These are phyloP conservation scores for Suhomyces sp. DNA, from an alignment of 805 yeast species.

Conservation along the genomic window DNA sequence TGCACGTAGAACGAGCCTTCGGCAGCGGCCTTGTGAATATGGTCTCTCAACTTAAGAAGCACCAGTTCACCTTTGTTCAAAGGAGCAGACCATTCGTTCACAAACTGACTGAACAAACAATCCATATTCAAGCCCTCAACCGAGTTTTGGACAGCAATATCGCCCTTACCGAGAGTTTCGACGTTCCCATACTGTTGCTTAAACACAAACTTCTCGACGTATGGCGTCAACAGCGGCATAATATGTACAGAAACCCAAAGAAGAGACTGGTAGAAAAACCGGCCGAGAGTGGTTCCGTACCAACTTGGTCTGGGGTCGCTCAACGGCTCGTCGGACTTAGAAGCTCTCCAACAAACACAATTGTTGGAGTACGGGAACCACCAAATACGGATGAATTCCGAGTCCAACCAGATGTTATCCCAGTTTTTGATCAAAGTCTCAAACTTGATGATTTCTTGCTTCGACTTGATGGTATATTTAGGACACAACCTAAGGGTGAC, in stretches of 20 bases:
- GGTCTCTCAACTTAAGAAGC: slow-evolving; percentile 57
- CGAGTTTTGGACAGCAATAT: slow-evolving; percentile 69
- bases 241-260: slow-evolving; percentile 76
- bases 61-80: slow-evolving; percentile 72
- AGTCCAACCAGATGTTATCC: slow-evolving; percentile 79
- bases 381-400: slow-evolving; percentile 93
- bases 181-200: slow-evolving; percentile 76
- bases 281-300: slow-evolving; percentile 80
- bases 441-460: slow-evolving; percentile 78
- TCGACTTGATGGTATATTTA: slow-evolving; percentile 71
- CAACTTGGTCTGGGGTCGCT: slow-evolving; percentile 70
- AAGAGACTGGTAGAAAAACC: slow-evolving; percentile 74
- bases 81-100: slow-evolving; percentile 97
- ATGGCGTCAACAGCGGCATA: slow-evolving; percentile 75
- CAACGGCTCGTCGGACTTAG: slow-evolving; percentile 63
- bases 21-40: slow-evolving; percentile 57
- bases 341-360: slow-evolving; percentile 89
- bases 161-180: slow-evolving; percentile 61
- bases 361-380: slow-evolving; percentile 93
- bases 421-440: slow-evolving; percentile 68
- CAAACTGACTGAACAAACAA: slow-evolving; percentile 90
- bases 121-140: slow-evolving; percentile 93
- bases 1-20: slow-evolving; percentile 76
- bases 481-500: slow-evolving; percentile 87
- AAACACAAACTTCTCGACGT: slow-evolving; percentile 81